phyloP scores from a whole-genome alignment of 2,329 filamentous ascomycete genomes.

The Ascosphaera pollenicola region DNA sequence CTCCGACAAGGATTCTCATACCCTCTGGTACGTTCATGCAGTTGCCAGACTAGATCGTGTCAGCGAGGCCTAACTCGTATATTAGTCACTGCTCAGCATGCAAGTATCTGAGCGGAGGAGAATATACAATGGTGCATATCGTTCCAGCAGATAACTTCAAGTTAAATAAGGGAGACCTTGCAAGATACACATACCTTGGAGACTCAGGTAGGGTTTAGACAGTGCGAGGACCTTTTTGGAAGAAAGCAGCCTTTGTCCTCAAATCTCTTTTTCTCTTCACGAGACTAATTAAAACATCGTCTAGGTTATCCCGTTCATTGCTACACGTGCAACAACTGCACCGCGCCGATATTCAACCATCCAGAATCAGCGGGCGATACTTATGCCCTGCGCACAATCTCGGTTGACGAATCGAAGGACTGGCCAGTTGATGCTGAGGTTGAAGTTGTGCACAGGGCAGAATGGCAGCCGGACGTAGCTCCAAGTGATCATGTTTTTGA shows the following conservation, averaged over 20 bases:
- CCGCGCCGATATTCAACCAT: slow-evolving; percentile 32
- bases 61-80: not conserved
- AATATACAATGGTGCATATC: slow-evolving; percentile 33
- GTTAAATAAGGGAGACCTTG: slow-evolving; percentile 29
- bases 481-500: slow-evolving; percentile 17
- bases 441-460: slow-evolving; percentile 28
- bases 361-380: slow-evolving; percentile 28
- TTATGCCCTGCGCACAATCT: slow-evolving; percentile 29
- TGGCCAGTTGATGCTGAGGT: slow-evolving; percentile 32
- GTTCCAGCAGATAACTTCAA: slow-evolving; percentile 27
- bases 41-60: not conserved
- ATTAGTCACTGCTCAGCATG: slow-evolving; percentile 34
- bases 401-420: slow-evolving; percentile 25
- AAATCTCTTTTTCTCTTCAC: not conserved
- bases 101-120: slow-evolving; percentile 28
- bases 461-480: slow-evolving; percentile 31
- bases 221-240: not conserved
- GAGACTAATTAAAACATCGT: not conserved
- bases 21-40: slow-evolving; percentile 12
- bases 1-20: slow-evolving; percentile 23
- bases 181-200: slow-evolving; percentile 32
- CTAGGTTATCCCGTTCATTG: slow-evolving; percentile 31
- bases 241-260: not conserved
- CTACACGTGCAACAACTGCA: slow-evolving; percentile 37
- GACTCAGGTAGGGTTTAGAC: slow-evolving; percentile 23